These are phyloP conservation scores for Breviolum minutum DNA, from an alignment of 73 alveolate species.

Conservation along the genomic window DNA sequence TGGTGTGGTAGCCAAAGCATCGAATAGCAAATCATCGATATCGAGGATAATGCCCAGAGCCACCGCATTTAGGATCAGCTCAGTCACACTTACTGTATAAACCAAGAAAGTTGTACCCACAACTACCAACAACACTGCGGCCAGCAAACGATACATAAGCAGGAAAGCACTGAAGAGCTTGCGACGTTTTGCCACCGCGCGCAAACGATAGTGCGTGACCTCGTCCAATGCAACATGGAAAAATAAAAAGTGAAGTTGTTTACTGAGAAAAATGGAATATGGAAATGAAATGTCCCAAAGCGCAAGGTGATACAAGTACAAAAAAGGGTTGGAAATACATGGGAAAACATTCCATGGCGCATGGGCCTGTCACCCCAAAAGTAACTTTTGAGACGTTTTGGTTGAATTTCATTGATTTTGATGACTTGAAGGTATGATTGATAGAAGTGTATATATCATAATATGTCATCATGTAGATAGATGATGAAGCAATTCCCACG, in stretches of 20 bases:
- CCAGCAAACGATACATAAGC: conserved; percentile 47
- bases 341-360: too few relatives aligned
- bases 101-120: conserved; percentile 79
- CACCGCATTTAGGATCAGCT: conserved; percentile 80
- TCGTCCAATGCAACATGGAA: not conserved
- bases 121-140: conserved; percentile 19
- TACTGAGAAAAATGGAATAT: too few relatives aligned
- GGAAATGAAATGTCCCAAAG: too few relatives aligned
- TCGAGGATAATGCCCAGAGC: conserved; percentile 85
- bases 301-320: too few relatives aligned
- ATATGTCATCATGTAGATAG: too few relatives aligned
- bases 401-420: too few relatives aligned
- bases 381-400: too few relatives aligned
- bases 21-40: conserved; percentile 1
- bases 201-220: conserved; percentile 82
- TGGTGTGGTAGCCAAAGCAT: conserved; percentile 29
- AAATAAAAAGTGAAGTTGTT: not conserved
- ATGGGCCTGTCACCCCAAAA: too few relatives aligned
- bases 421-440: too few relatives aligned
- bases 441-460: too few relatives aligned
- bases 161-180: conserved; percentile 32
- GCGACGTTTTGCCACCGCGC: not conserved
- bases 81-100: conserved; percentile 67
- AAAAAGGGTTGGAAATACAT: too few relatives aligned
- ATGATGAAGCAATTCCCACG: too few relatives aligned